Evolutionary conservation across 106 monocot genomes (phyloP).

Genomic region (Posidonia australis): DNA sequence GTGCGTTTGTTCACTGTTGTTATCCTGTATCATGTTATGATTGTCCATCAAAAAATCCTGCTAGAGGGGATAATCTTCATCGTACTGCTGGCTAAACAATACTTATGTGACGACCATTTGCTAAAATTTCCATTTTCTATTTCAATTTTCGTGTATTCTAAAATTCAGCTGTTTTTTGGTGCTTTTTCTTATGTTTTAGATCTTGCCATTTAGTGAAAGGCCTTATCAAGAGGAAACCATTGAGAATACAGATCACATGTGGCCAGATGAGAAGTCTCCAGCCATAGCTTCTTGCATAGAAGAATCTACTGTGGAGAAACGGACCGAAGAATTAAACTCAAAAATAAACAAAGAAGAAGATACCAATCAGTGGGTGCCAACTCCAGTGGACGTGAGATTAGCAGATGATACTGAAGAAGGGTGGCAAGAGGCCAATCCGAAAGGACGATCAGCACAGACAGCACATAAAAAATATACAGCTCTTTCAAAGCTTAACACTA

Average conservation of each 20-base stretch:
- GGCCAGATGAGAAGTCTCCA: slow-evolving; percentile 5
- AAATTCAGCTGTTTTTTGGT: background rate
- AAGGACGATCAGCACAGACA: slow-evolving; percentile 34
- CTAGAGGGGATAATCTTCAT: too few species aligned
- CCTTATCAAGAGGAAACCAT: slow-evolving; percentile 23
- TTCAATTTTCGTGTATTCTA: too few species aligned
- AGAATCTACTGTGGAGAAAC: slow-evolving; percentile 5
- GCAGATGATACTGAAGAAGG: slow-evolving; percentile 73
- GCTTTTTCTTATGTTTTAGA: slow-evolving; percentile 6
- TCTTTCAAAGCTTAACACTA: slow-evolving; percentile 34
- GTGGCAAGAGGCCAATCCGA: slow-evolving; percentile 83
- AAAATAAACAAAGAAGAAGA: slow-evolving; percentile 28
- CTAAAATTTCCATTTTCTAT: too few species aligned
- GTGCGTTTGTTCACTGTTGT: too few species aligned
- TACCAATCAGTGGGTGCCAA: slow-evolving; percentile 4
- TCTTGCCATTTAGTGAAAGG: slow-evolving; percentile 33
- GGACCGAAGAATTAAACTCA: slow-evolving; percentile 3
- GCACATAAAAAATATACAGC: slow-evolving; percentile 22
- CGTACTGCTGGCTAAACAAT: too few species aligned
- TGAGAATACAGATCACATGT: slow-evolving; percentile 16
- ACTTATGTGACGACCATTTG: too few species aligned
- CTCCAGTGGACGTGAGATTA: slow-evolving; percentile 6
- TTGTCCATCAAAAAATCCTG: too few species aligned
- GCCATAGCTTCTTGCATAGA: slow-evolving; percentile 3
- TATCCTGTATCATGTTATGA: too few species aligned